Evolutionary conservation across 2,329 filamentous ascomycete genomes (phyloP).

Genomic region (Xylariaceae sp.): DNA sequence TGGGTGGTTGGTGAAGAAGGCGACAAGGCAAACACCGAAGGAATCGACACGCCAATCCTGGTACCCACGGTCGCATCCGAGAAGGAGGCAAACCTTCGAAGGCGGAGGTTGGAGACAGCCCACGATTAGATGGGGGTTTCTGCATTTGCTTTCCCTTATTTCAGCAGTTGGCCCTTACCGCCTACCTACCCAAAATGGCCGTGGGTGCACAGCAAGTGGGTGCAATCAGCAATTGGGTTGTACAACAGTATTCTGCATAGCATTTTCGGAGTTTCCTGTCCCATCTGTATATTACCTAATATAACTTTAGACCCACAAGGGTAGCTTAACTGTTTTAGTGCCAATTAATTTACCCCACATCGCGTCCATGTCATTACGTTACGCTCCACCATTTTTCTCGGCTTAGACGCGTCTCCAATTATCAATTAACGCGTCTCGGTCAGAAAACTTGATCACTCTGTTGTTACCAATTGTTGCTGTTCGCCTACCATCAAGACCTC

Average conservation of each 20-base stretch:
- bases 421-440: slow-evolving; percentile 13
- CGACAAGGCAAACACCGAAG: slow-evolving; percentile 20
- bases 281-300: no score
- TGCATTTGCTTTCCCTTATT: background rate
- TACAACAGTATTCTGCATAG: background rate
- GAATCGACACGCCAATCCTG: slow-evolving; percentile 11
- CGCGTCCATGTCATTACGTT: slow-evolving; percentile 5
- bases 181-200: background rate
- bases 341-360: slow-evolving; percentile 17
- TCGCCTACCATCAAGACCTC: no score
- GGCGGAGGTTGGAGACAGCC: slow-evolving; percentile 11
- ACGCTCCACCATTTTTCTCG: background rate
- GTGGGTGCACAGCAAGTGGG: no score
- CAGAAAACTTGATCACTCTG: background rate
- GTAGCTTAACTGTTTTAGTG: background rate
- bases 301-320: no score
- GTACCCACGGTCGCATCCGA: slow-evolving; percentile 6
- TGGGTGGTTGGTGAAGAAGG: slow-evolving; percentile 55
- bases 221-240: background rate
- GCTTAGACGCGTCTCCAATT: slow-evolving; percentile 17
- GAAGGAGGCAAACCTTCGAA: slow-evolving; percentile 17
- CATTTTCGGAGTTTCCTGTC: background rate
- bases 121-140: background rate
- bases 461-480: no score
- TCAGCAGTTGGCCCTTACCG: background rate